A percentile compares a stretch with the other conserved stretches of the same genome.
Conservation (phyloP, 2,329 filamentous ascomycete species). For the Colletotrichum sp. region DNA sequence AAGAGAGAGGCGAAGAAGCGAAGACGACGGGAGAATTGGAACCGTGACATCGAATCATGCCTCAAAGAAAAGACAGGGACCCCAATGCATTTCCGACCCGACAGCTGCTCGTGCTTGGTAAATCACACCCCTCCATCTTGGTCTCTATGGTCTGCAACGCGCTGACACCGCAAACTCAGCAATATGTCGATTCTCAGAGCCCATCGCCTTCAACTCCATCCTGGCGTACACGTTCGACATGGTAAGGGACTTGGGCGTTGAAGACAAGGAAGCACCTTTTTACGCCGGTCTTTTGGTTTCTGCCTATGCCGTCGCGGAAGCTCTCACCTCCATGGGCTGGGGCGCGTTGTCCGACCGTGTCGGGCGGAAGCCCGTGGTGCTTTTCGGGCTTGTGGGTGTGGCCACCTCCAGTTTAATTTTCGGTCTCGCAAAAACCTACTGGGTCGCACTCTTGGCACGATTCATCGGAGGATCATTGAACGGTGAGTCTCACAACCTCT, state of each 20-base stretch:
- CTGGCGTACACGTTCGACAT: constrained; percentile 48
- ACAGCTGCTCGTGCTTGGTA: constrained; percentile 17
- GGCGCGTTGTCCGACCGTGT: constrained; percentile 44
- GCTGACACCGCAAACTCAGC: constrained; percentile 28
- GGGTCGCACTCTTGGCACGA: constrained; percentile 45
- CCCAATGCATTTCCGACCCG: constrained; percentile 16
- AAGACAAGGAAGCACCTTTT: constrained; percentile 47
- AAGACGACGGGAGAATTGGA: background rate
- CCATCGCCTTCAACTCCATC: constrained; percentile 51
- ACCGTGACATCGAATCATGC: background rate
- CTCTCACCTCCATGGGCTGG: constrained; percentile 46
- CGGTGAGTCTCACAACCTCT: constrained; percentile 13
- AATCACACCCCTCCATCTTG: background rate
- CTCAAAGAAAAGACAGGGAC: constrained; percentile 8
- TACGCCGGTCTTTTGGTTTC: constrained; percentile 53
- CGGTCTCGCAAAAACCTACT: constrained; percentile 44
- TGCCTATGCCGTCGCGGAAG: constrained; percentile 48
- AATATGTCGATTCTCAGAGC: constrained; percentile 50
- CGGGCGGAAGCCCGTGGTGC: constrained; percentile 35
- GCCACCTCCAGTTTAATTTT: constrained; percentile 45
- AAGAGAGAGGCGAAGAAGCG: background rate
- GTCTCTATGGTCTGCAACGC: background rate
- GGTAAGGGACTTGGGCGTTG: constrained; percentile 40
- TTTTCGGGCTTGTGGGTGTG: constrained; percentile 34
- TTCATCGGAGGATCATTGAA: constrained; percentile 44